Percentiles rank a stretch among this genome's conserved stretches.
Evolutionary conservation across 805 yeast genomes (phyloP).

Genomic region (Saturnispora zaruensis): DNA sequence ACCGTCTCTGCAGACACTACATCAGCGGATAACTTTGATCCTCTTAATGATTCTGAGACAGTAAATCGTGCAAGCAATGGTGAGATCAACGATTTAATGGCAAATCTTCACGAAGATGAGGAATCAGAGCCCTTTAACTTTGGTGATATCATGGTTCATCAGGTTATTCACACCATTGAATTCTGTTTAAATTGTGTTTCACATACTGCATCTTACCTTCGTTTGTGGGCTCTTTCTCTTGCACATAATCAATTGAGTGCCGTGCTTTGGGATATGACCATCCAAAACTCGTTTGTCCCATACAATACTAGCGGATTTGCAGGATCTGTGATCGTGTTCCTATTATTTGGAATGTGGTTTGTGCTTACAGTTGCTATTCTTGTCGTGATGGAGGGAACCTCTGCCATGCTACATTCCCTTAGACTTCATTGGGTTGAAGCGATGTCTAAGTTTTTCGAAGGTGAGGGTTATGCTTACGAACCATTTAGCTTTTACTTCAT

Average conservation of each 20-base stretch:
- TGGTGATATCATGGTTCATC: slow-evolving; percentile 70
- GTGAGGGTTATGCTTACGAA: slow-evolving; percentile 61
- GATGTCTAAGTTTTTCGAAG: slow-evolving; percentile 72
- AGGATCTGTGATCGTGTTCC: slow-evolving; percentile 51
- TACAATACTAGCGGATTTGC: slow-evolving; percentile 39
- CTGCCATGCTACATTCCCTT: slow-evolving; percentile 74
- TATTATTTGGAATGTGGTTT: slow-evolving; percentile 70
- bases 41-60: not conserved
- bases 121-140: slow-evolving; percentile 39
- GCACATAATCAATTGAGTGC: slow-evolving; percentile 75
- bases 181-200: slow-evolving; percentile 73
- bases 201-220: slow-evolving; percentile 69
- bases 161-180: slow-evolving; percentile 73
- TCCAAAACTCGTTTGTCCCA: slow-evolving; percentile 45
- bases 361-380: slow-evolving; percentile 57
- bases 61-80: slow-evolving; percentile 28
- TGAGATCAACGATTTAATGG: slow-evolving; percentile 15
- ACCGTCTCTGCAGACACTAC: not conserved
- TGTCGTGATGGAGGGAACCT: slow-evolving; percentile 75
- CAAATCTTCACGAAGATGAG: slow-evolving; percentile 22
- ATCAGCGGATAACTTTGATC: not conserved
- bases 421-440: slow-evolving; percentile 79
- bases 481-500: slow-evolving; percentile 47
- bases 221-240: slow-evolving; percentile 71
- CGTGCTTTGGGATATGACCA: slow-evolving; percentile 72